Percentiles rank a stretch among this genome's conserved stretches.
These are phyloP conservation scores for Fusarium torreyae DNA, from an alignment of 2,329 filamentous ascomycete species.

Conservation along the genomic window DNA sequence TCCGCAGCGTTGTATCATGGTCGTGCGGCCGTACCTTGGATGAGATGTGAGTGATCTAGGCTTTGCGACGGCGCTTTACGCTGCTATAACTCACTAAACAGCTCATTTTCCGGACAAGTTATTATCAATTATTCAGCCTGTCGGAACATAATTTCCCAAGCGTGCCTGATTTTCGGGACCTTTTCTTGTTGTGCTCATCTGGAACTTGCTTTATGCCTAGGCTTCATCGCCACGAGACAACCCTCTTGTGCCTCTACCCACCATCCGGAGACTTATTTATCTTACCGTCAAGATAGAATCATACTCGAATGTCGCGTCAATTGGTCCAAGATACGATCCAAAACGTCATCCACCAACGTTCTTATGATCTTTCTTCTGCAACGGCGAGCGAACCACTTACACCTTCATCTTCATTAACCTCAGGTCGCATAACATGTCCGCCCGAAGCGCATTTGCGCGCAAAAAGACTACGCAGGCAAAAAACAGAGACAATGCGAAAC, in stretches of 20 bases:
- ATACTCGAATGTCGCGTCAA: neutral
- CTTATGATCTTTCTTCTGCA: neutral
- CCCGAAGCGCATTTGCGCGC: slow-evolving; percentile 70
- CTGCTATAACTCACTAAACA: slow-evolving; percentile 4
- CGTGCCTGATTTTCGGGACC: neutral
- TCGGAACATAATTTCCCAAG: neutral
- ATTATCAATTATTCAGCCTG: neutral
- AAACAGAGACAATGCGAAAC: slow-evolving; percentile 46
- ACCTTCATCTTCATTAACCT: neutral
- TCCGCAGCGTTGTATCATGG: slow-evolving; percentile 20
- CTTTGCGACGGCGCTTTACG: slow-evolving; percentile 6
- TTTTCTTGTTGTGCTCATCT: neutral
- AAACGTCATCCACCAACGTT: neutral
- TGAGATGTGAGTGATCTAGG: slow-evolving; percentile 18
- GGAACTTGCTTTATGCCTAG: neutral
- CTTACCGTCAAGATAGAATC: neutral
- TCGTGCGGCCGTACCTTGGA: slow-evolving; percentile 21
- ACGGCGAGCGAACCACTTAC: slow-evolving; percentile 2
- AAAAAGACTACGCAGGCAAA: slow-evolving; percentile 70
- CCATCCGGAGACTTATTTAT: neutral
- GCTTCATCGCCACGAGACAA: slow-evolving; percentile 1
- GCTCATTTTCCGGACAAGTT: neutral
- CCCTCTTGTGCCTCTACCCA: slow-evolving; percentile 7
- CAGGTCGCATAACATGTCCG: slow-evolving; percentile 63
- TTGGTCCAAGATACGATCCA: neutral